These are phyloP conservation scores for Sclerotinia trifoliorum DNA, from an alignment of 2,329 filamentous ascomycete species.

Conservation along the genomic window DNA sequence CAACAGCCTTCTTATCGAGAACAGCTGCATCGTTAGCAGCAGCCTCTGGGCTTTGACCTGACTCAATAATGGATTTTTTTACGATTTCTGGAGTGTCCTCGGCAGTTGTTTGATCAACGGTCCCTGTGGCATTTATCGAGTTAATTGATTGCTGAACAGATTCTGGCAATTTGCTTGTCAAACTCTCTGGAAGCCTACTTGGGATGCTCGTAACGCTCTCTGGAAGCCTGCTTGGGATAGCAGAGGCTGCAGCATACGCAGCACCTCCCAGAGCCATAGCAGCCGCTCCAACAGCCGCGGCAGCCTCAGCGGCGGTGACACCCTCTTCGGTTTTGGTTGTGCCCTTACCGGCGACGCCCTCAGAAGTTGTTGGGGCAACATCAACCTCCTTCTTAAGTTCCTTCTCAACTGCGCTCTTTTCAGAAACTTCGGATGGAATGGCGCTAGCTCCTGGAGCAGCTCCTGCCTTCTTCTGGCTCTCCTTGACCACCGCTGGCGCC, in stretches of 20 bases:
- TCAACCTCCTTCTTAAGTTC: slow-evolving; percentile 68
- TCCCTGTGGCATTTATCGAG: slow-evolving; percentile 44
- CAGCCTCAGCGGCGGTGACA: slow-evolving; percentile 45
- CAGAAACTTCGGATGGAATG: slow-evolving; percentile 61
- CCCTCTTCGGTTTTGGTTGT: slow-evolving; percentile 54
- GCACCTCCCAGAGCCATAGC: slow-evolving; percentile 46
- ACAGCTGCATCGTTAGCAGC: slow-evolving; percentile 67
- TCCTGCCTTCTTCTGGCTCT: slow-evolving; percentile 68
- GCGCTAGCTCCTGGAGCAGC: slow-evolving; percentile 67
- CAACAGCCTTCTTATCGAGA: slow-evolving; percentile 70
- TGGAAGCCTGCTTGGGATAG: slow-evolving; percentile 52
- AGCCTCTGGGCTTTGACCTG: slow-evolving; percentile 67
- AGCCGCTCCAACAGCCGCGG: slow-evolving; percentile 47
- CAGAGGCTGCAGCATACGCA: slow-evolving; percentile 45
- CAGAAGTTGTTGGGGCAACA: slow-evolving; percentile 56
- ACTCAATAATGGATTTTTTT: slow-evolving; percentile 56
- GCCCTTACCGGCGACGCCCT: slow-evolving; percentile 52
- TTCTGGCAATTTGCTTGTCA: slow-evolving; percentile 54
- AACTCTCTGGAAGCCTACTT: slow-evolving; percentile 52
- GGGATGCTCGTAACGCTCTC: slow-evolving; percentile 48
- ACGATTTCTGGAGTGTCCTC: slow-evolving; percentile 56
- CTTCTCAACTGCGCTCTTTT: slow-evolving; percentile 69
- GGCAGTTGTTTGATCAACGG: slow-evolving; percentile 44
- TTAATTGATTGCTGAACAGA: slow-evolving; percentile 53
- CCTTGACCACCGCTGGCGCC: slow-evolving; percentile 64